phyloP scores from a whole-genome alignment of 2,329 filamentous ascomycete species.

The Macrophomina tecta region DNA sequence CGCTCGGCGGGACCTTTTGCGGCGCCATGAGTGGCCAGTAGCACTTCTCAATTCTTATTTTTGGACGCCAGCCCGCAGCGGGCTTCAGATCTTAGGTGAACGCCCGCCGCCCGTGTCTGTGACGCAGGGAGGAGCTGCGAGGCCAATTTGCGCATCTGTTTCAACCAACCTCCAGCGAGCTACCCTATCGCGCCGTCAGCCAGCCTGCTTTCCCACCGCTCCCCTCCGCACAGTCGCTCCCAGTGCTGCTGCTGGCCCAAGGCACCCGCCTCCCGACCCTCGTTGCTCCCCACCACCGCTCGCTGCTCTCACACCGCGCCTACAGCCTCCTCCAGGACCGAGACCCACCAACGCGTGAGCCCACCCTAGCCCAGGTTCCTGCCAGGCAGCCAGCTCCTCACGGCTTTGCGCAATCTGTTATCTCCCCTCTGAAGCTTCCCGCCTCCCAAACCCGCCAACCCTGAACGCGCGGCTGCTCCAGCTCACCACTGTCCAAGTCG shows the following conservation, averaged over 20 bases:
- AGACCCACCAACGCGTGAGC: conserved; percentile 27
- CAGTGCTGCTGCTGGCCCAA: conserved; percentile 6
- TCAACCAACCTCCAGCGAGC: conserved; percentile 16
- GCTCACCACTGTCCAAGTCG: not conserved
- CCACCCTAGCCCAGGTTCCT: conserved; percentile 8
- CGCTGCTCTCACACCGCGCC: conserved; percentile 9
- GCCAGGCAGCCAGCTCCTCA: conserved; percentile 9
- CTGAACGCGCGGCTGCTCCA: conserved; percentile 21
- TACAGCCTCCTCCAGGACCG: not conserved
- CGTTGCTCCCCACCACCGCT: conserved; percentile 23
- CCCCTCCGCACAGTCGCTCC: conserved; percentile 1
- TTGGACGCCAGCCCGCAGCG: conserved; percentile 10
- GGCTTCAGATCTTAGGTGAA: conserved; percentile 11
- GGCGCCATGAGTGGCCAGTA: too few relatives aligned
- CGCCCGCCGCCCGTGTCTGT: conserved; percentile 18
- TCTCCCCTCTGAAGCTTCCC: conserved; percentile 6
- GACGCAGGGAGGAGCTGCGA: conserved; percentile 18
- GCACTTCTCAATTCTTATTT: not conserved
- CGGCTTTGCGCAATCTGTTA: conserved; percentile 23
- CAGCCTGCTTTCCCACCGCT: not conserved
- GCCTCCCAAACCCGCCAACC: not conserved
- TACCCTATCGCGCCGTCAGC: conserved; percentile 15
- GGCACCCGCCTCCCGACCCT: conserved; percentile 10
- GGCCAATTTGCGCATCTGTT: conserved; percentile 23
- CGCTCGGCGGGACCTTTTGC: not conserved